Evolutionary conservation across 768 basidiomycete species (phyloP).

Genomic region (Suillus alpinus): DNA sequence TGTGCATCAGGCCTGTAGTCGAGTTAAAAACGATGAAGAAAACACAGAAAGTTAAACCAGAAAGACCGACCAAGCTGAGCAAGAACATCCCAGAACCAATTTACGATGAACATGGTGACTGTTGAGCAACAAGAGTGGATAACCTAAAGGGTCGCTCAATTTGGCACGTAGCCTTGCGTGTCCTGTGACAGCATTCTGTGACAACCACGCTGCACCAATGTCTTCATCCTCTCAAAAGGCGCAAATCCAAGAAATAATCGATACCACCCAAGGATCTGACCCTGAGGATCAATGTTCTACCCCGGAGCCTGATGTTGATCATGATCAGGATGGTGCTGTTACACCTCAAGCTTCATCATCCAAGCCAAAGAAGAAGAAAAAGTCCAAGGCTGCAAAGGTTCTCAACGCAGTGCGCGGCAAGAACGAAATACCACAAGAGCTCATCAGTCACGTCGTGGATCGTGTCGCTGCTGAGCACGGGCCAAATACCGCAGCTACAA

Average conservation of each 20-base stretch:
- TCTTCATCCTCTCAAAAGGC: conserved; percentile 39
- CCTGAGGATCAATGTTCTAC: conserved; percentile 30
- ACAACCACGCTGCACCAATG: conserved; percentile 10
- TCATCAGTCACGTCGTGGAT: conserved; percentile 67
- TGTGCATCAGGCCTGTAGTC: conserved; percentile 76
- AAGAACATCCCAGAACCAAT: conserved; percentile 98
- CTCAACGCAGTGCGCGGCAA: conserved; percentile 48
- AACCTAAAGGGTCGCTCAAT: background rate
- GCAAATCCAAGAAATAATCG: conserved; percentile 40
- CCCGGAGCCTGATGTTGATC: conserved; percentile 29
- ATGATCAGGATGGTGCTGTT: conserved; percentile 11
- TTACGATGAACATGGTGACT: conserved; percentile 72
- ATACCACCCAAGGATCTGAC: conserved; percentile 34
- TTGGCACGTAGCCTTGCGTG: conserved; percentile 2
- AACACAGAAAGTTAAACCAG: background rate
- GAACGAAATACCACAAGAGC: conserved; percentile 53
- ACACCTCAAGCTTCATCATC: conserved; percentile 36
- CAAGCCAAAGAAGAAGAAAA: conserved; percentile 86
- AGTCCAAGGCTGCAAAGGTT: conserved; percentile 62
- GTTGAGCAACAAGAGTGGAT: conserved; percentile 14
- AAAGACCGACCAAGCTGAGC: conserved; percentile 77
- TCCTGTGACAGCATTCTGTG: conserved; percentile 1
- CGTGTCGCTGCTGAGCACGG: conserved; percentile 62
- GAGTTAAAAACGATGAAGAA: conserved; percentile 2
- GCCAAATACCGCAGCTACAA: conserved; percentile 40